Evolutionary conservation across 495 filamentous ascomycete genomes (phyloP).

Genomic region (Hypoxylon trugodes): DNA sequence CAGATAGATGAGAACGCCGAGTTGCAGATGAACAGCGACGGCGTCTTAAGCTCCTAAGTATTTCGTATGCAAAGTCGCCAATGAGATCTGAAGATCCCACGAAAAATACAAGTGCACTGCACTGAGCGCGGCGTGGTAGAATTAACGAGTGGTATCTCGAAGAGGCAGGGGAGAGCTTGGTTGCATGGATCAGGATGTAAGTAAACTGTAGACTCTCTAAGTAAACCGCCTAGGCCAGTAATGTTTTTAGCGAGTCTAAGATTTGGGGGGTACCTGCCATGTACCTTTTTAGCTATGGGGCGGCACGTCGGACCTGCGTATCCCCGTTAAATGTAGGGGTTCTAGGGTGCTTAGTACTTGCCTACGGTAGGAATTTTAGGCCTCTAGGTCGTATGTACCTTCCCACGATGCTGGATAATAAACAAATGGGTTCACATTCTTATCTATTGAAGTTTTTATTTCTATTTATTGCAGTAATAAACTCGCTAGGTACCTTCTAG

Average conservation of each 20-base stretch:
- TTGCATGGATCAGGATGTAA: conserved; percentile 8
- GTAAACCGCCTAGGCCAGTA: conserved; percentile 21
- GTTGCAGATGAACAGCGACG: neutral
- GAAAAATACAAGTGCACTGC: neutral
- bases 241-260: conserved; percentile 27
- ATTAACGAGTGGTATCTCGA: conserved; percentile 1
- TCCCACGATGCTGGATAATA: too few species aligned
- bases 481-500: too few species aligned
- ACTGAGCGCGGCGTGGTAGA: neutral
- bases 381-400: too few species aligned
- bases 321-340: conserved; percentile 17
- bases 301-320: conserved; percentile 28
- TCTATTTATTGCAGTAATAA: too few species aligned
- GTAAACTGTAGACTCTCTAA: too few species aligned
- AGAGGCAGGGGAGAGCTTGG: conserved; percentile 21
- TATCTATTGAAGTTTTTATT: too few species aligned
- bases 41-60: neutral
- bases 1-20: neutral
- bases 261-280: too few species aligned
- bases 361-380: neutral
- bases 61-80: neutral
- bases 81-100: conserved; percentile 8
- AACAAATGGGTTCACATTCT: too few species aligned
- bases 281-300: neutral
- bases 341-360: neutral